These are phyloP conservation scores for Aspergillus pseudotamarii DNA, from an alignment of 2,329 filamentous ascomycete genomes.

Conservation along the genomic window DNA sequence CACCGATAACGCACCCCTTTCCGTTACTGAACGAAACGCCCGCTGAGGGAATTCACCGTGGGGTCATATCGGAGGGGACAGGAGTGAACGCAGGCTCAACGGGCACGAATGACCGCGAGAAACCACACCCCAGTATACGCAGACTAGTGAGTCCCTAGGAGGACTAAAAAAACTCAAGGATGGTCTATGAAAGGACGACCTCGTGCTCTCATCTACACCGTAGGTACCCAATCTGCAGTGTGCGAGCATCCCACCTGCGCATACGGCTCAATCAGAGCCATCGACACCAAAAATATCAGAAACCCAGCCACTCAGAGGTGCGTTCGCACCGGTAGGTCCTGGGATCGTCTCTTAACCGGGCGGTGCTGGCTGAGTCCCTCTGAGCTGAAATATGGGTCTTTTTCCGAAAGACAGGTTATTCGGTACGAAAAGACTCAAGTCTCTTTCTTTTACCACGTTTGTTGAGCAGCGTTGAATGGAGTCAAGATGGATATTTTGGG, in stretches of 20 bases:
- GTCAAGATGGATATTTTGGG: not conserved
- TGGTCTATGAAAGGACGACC: not conserved
- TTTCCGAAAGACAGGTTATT: not conserved
- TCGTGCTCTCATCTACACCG: constrained; percentile 3
- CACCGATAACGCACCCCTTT: not conserved
- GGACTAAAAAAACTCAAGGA: constrained; percentile 5
- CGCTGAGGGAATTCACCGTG: not conserved
- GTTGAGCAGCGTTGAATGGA: not conserved
- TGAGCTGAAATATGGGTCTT: constrained; percentile 6
- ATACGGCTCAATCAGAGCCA: not conserved
- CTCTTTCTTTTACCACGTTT: not conserved
- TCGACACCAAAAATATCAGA: constrained; percentile 5
- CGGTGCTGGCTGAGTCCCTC: not conserved
- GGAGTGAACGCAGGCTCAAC: not conserved
- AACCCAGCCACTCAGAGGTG: constrained; percentile 6
- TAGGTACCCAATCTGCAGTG: constrained; percentile 1
- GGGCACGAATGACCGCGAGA: not conserved
- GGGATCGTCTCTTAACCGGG: constrained; percentile 3
- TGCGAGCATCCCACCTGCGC: not conserved
- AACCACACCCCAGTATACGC: not conserved
- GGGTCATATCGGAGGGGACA: not conserved
- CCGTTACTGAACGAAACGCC: not conserved
- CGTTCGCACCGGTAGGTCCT: constrained; percentile 2
- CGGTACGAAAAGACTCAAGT: not conserved
- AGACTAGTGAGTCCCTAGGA: not conserved